Evolutionary conservation across 192 early-diverging fungal species (phyloP), one percentile per base, ranked within the genome.

Genomic region (Thoreauomyces humboldtii): DNA sequence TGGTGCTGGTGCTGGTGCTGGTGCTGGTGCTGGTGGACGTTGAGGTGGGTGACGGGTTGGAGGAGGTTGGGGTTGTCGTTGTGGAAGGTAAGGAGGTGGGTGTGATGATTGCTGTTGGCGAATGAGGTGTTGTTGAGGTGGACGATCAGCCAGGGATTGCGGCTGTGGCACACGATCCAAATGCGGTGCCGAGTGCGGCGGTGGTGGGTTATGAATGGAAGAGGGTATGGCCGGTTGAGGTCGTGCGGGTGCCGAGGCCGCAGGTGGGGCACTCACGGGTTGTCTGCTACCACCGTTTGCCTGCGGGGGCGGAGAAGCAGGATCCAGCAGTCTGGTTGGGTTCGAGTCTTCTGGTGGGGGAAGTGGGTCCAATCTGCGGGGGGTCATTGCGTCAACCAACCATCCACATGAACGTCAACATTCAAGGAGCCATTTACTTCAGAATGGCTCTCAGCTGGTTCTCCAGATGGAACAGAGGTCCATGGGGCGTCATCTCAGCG

Each of bases 401-500:
- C 38, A 41, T 41, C 38, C 38, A 9, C 38, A 9, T 41, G 11
- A 41, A 41, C 38, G 17, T 17, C 38, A n/a, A n/a, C n/a, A n/a
- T n/a, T n/a, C n/a, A n/a, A n/a, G n/a, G n/a, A 28, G 6, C 15
- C 25, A 27, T 29, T 45, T 61, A 61, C 59, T 19, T 25, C 37
- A 61, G 44, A 2, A 44, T 25, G 11, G 17, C 2, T 9, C 59
- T 19, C 21, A 47, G 38, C 32, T 52, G 51, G 2, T 57, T 48
- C 36, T 70, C 68, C 34, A 70, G 46, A 4, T 50, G 45, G 15
- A 57, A 19, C 5, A 53, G 14, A 6, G 46, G 12, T 12, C 31
- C 60, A 1, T 43, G 60, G 12, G 19, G 32, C 21, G 63, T 70
- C 61, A 62, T 37, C 14, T 37, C 52, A 0, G 68, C 25, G 5